Base-by-base conservation (phyloP, 2,329 filamentous ascomycete genomes). In the Colletotrichum liaoningense region DNA sequence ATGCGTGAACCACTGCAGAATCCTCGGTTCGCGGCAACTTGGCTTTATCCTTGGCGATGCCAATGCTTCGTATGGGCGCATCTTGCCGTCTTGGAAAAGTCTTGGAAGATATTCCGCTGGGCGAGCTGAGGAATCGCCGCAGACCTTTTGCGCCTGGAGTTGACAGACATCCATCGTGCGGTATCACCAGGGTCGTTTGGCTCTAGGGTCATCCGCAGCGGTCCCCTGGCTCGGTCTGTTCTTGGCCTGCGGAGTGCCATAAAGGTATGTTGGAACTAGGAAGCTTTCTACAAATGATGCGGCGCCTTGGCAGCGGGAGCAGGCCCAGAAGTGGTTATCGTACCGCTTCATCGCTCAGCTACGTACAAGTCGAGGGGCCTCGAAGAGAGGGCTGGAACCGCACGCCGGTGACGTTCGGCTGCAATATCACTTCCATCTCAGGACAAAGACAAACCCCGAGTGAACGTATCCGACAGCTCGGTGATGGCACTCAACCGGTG, bases 31-130 rank as follows among this genome's bases (percentile, higher is more conserved):
- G 19, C 46, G 46, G 59, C 65, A 24, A 46, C n/a, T 49, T 30
- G 60, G 30, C 35, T 52, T 2, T 2, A 24, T 24, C 42, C 71
- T 73, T 71, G 71, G 71, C 71, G 60, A 71, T 71, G 35, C 55
- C 49, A 66, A 73, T 71, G 60, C 46, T 70, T 67, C 71, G 67
- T 42, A 67, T 73, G 49, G 71, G 67, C 71, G 65, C 60, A 66
- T 56, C 35, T 28, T 71, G 62, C 71, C 71, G 71, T 57, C 71
- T 73, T 73, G 71, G 71, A 52, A 62, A 54, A 62, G 56, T 63
- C 62, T 71, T 71, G 67, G 70, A 30, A 14, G 19, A 7, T 42
- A 7, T 7, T 42, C 14, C 16, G 38, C 38, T 19, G 16, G 38
- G 38, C 16, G 38, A 42, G 14, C 46, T 24, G 26, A 46, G 16